These are phyloP conservation scores for Aspergillus fumigatiaffinis DNA, from an alignment of 2,329 filamentous ascomycete genomes.

Conservation along the genomic window DNA sequence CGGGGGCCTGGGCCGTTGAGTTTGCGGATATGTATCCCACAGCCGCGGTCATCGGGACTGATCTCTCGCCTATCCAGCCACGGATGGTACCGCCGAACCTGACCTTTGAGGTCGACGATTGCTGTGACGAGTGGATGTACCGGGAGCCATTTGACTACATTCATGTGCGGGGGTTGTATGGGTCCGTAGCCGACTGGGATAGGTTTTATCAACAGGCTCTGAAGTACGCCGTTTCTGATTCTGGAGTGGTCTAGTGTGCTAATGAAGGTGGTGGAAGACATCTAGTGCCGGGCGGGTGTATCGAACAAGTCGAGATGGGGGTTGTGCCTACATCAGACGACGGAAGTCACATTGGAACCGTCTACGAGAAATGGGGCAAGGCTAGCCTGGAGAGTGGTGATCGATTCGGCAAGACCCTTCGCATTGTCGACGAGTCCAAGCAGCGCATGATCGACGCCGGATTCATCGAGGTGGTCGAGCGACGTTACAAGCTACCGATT, in stretches of 20 bases:
- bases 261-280: constrained; percentile 17
- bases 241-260: neutral
- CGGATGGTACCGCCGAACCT: constrained; percentile 44
- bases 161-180: constrained; percentile 45
- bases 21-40: constrained; percentile 33
- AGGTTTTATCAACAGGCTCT: constrained; percentile 29
- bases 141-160: constrained; percentile 42
- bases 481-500: constrained; percentile 22
- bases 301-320: constrained; percentile 41
- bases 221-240: constrained; percentile 23
- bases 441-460: constrained; percentile 22
- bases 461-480: constrained; percentile 23
- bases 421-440: constrained; percentile 22
- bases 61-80: constrained; percentile 50
- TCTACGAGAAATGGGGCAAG: constrained; percentile 21
- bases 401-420: constrained; percentile 28
- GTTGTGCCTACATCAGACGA: constrained; percentile 40
- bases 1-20: constrained; percentile 22
- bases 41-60: constrained; percentile 44
- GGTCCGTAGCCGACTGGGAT: constrained; percentile 45
- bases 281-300: constrained; percentile 34
- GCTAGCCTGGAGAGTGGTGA: constrained; percentile 16
- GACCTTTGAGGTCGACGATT: constrained; percentile 47
- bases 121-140: constrained; percentile 35
- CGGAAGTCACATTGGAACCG: constrained; percentile 28